Evolutionary conservation across 306 rosid genomes (phyloP), one percentile per base, ranked within the genome.

Genomic region (Cucurbita pepo): DNA sequence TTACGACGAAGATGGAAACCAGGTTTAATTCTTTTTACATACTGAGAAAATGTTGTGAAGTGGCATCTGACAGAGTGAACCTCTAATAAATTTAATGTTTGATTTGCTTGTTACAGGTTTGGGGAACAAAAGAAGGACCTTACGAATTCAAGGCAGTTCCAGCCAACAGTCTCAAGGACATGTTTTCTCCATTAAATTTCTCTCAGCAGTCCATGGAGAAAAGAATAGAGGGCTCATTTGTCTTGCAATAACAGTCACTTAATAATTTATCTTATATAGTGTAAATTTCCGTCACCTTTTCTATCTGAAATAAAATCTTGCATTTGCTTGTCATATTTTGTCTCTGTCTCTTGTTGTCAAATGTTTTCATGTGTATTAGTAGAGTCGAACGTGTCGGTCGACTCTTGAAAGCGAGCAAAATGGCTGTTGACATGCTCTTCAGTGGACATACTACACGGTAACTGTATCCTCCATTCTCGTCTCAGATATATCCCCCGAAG

Each of bases 121-220:
- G 98, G 98, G 98, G 98, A 77, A 86, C 91, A 19, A 92, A 79
- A 78, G 96, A 86, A 70, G 96, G 96, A 34, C 93, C 98, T 14
- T 88, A 92, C 16, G 91, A 90, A 74, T 92, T 88, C 90, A 92
- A 88, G 86, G 82, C 93, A 1, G 91, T 85, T 8, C 91, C 95
- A 54, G 80, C 85, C 72, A 85, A 90, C 51, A 80, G 90, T 83
- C 81, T 80, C 50, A 81, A 63, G 65, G 96, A 88, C 84, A 77
- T 77, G 83, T 73, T 83, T 55, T 81, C 95, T 41, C 87, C 93
- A 56, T 75, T 86, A 56, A 90, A 76, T 80, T 86, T 85, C 61
- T 85, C 89, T 77, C 89, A 85, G 78, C 86, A 77, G 59, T 69
- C 89, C 72, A 66, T 76, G 64, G 91, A 90, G 81, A 92, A 88